Conservation (phyloP, 2,329 filamentous ascomycete species). For the Xylaria sp. region DNA sequence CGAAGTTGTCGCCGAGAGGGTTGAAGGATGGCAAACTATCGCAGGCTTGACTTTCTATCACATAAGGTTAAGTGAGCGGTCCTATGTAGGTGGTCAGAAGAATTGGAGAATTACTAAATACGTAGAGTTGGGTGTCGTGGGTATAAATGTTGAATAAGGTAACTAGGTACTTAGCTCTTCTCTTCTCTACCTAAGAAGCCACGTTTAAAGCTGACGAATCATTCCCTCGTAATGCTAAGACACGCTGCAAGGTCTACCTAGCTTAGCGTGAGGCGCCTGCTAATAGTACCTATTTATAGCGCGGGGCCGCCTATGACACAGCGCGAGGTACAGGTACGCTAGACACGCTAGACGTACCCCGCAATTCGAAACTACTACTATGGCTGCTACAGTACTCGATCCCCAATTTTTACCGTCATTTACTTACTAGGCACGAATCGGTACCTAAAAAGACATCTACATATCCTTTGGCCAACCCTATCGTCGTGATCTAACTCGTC, state of each 20-base stretch:
- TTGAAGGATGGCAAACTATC: background rate
- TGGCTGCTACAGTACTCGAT: too few relatives aligned
- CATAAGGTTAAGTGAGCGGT: background rate
- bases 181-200: slow-evolving; percentile 29
- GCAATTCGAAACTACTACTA: slow-evolving; percentile 1
- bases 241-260: background rate
- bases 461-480: too few relatives aligned
- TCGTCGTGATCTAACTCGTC: too few relatives aligned
- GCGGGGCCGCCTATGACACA: background rate
- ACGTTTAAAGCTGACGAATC: slow-evolving; percentile 31
- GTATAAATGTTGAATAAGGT: background rate
- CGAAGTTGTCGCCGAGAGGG: slow-evolving; percentile 24
- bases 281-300: background rate
- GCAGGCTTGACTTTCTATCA: background rate
- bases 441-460: too few relatives aligned
- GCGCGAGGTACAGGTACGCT: too few relatives aligned
- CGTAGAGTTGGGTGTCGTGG: background rate
- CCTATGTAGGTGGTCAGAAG: background rate
- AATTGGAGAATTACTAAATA: background rate
- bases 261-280: background rate
- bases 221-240: background rate
- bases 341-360: background rate
- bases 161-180: too few relatives aligned
- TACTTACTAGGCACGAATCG: background rate
- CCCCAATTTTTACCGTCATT: background rate